Base-by-base conservation (phyloP, 169 alveolate species). In the Toxoplasma gondii region DNA sequence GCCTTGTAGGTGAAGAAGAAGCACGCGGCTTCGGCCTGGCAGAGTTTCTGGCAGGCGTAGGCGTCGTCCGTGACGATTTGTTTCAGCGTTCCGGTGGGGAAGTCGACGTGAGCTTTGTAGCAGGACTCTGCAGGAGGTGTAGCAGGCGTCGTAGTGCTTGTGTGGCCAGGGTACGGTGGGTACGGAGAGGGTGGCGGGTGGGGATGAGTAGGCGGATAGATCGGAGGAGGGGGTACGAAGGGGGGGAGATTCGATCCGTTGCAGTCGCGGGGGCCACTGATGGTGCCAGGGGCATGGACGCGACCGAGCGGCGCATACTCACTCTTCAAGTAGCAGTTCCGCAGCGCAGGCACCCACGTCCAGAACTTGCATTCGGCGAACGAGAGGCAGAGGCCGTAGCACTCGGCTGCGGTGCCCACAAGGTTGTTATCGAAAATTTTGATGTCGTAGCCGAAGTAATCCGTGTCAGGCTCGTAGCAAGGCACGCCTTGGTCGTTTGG, bases 201-300 rank as follows among this genome's bases (percentile, higher is more conserved):
- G 10, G 87, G 87, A 10, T 10, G 34, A 38, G 10, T 27, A 36
- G 90, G 90, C 19, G 90, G 90, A 41, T 43, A 82, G n/a, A 10
- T 19, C 34, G 90, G 90, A 10, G 84, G 84, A 74, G 84, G 39
- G 17, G 67, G 90, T 2, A 41, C 24, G 24, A 9, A 34, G 29
- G 87, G 87, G 0, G 87, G 87, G 45, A 78, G 27, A 44, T 39
- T 39, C 27, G 69, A 31, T 29, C 90, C 90, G n/a, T 17, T 29
- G 90, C 90, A 82, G 31, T 27, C 22, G 12, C 90, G 64, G 54
- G 90, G 90, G 64, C 90, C 90, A 67, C 90, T 82, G 69, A 82
- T 44, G 41, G 69, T 45, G 41, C 90, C 90, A 45, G 90, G 90
- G 9, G 90, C 54, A 36, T 82, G 22, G 39, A 43, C 41, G 90